Evolutionary conservation across 2,329 filamentous ascomycete genomes (phyloP).

Genomic region (Exophiala aquamarina): DNA sequence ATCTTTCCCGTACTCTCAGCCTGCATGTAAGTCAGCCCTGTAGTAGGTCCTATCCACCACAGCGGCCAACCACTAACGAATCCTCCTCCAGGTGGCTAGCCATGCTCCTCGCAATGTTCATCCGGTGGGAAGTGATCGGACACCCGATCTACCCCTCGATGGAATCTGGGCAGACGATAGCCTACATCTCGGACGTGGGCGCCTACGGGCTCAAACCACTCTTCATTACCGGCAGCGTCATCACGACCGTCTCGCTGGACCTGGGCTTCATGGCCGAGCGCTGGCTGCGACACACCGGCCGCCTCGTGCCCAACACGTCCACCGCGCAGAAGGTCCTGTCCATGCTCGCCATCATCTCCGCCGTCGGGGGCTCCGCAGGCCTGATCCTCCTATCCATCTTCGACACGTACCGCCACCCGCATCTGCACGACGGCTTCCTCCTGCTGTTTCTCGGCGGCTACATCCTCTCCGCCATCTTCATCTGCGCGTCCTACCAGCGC

Average conservation of each 20-base stretch:
- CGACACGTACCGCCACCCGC: constrained; percentile 70
- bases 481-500: constrained; percentile 84
- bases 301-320: constrained; percentile 72
- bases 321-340: constrained; percentile 23
- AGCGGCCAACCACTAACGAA: constrained; percentile 1
- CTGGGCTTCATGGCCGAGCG: constrained; percentile 77
- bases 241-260: constrained; percentile 78
- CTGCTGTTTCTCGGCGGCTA: constrained; percentile 83
- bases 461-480: constrained; percentile 79
- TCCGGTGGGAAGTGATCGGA: constrained; percentile 55
- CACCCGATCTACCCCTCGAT: constrained; percentile 55
- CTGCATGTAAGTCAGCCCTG: constrained; percentile 33
- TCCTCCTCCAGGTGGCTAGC: constrained; percentile 46
- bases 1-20: constrained; percentile 61
- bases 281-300: constrained; percentile 78
- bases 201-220: constrained; percentile 60
- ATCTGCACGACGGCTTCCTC: constrained; percentile 73
- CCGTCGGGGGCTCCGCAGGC: constrained; percentile 73
- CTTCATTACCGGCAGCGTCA: constrained; percentile 60
- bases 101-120: constrained; percentile 61
- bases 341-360: constrained; percentile 48
- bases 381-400: constrained; percentile 83
- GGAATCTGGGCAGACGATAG: constrained; percentile 52
- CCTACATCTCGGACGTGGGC: constrained; percentile 59
- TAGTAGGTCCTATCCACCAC: neutral